Conservation (phyloP, 2,329 filamentous ascomycete species). For the Neonectria magnoliae region DNA sequence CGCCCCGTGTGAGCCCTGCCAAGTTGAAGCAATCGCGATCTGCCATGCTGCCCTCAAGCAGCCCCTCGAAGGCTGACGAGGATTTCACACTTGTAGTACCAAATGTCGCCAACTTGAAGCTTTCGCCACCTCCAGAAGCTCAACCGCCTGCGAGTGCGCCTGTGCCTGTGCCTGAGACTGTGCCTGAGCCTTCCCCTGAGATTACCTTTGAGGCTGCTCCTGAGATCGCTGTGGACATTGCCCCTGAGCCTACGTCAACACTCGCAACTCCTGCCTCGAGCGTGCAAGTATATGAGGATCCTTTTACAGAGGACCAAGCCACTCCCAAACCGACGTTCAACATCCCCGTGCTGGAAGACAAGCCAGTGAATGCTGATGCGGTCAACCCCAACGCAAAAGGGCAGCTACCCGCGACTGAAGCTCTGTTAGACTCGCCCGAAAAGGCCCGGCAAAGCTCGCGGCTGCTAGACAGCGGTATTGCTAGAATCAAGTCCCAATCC, state of each 20-base stretch:
- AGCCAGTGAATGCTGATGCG: conserved; percentile 67
- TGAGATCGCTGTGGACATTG: not conserved
- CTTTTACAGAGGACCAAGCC: conserved; percentile 61
- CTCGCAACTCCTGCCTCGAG: conserved; percentile 25
- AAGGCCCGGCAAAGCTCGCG: conserved; percentile 67
- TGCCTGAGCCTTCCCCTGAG: not conserved
- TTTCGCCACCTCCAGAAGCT: conserved; percentile 43
- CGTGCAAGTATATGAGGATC: conserved; percentile 71
- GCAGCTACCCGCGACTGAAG: conserved; percentile 33
- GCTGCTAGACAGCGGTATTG: conserved; percentile 78
- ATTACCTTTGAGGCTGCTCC: not conserved
- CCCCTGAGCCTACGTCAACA: conserved; percentile 2
- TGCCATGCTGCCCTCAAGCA: conserved; percentile 45
- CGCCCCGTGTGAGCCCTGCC: conserved; percentile 55
- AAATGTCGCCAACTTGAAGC: conserved; percentile 51
- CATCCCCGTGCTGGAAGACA: conserved; percentile 67
- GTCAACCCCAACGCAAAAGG: conserved; percentile 43
- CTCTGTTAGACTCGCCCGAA: conserved; percentile 50
- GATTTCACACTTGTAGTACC: conserved; percentile 65
- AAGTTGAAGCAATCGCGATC: conserved; percentile 50
- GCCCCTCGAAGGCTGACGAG: conserved; percentile 61
- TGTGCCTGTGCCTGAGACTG: conserved; percentile 4
- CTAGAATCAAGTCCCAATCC: conserved; percentile 74
- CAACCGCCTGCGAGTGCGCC: conserved; percentile 26
- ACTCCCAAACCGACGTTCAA: conserved; percentile 58